phyloP scores from a whole-genome alignment of 2,329 filamentous ascomycete genomes.

The Aureobasidium melanogenum region DNA sequence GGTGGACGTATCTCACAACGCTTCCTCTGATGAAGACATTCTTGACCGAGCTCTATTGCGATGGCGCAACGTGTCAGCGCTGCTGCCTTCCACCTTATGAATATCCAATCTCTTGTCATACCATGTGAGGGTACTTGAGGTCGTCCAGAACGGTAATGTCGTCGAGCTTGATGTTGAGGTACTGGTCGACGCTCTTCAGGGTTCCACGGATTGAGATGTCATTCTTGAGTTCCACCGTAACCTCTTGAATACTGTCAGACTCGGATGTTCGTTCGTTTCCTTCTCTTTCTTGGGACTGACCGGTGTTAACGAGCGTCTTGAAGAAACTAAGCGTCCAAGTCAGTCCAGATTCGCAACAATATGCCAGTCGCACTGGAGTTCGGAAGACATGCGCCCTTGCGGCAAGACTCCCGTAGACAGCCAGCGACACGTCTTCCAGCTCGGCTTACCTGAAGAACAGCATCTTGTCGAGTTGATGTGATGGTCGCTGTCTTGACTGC shows the following conservation, averaged over 20 bases:
- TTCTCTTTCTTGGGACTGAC: neutral
- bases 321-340: constrained; percentile 61
- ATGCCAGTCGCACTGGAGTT: neutral
- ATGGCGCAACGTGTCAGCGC: neutral
- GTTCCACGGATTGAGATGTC: constrained; percentile 95
- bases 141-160: constrained; percentile 90
- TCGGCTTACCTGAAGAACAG: constrained; percentile 25
- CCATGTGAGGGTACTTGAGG: constrained; percentile 87
- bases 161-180: constrained; percentile 97
- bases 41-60: constrained; percentile 63
- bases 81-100: neutral
- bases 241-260: constrained; percentile 51
- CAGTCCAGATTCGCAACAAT: neutral
- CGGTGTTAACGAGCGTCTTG: constrained; percentile 83
- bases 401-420: neutral
- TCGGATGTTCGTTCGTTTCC: neutral
- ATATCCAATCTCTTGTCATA: constrained; percentile 32
- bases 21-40: constrained; percentile 94
- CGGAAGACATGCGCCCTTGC: neutral
- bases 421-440: neutral
- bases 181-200: constrained; percentile 96
- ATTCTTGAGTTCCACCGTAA: constrained; percentile 98
- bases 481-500: neutral
- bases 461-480: constrained; percentile 18
- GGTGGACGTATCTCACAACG: constrained; percentile 85